Base-by-base conservation (phyloP, 2,329 filamentous ascomycete genomes). In the Fusarium udum region DNA sequence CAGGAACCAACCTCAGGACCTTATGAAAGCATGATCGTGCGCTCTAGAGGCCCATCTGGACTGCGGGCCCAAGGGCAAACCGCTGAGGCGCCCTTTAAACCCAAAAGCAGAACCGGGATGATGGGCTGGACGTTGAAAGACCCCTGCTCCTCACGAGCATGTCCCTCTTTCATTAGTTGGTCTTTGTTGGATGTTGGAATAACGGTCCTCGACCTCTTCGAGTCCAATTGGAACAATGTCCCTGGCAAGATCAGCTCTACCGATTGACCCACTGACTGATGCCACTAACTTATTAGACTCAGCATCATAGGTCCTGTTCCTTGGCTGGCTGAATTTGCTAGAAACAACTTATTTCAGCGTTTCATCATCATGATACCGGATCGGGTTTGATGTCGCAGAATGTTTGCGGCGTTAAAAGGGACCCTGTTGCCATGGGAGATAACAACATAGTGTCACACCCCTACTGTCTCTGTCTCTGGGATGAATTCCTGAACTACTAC, bases 401-500 rank as follows among this genome's bases (percentile, higher is more conserved):
- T 69, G 60, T 60, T 69, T 62, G 36, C 64, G 63, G 71, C 67
- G 60, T 52, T 43, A 46, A 46, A 61, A 61, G 53, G 36, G 58
- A 48, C 45, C 58, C 45, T 64, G 75, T 77, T 77, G 73, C 71
- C 61, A 73, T 67, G 63, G 75, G 75, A 69, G 42, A 77, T 67
- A 61, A 53, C 34, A 42, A 57, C 69, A 65, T 60, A 63, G 61
- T 67, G 63, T 70, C 61, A 48, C 36, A 58, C 69, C 49, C 64
- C 55, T 51, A 13, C 53, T 61, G 43, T 66, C 53, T 37, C 56
- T 61, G 43, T 64, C 61, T 37, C 39, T 31, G 59, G 42, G 52
- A 68, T 67, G 59, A 62, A 66, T 31, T 51, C 34, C 61, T 52
- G 20, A 53, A 53, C 59, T 73, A 71, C 39, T 34, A 49, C 46